These are phyloP conservation scores for Trichoderma simmonsii DNA, from an alignment of 2,329 filamentous ascomycete genomes.

Conservation along the genomic window DNA sequence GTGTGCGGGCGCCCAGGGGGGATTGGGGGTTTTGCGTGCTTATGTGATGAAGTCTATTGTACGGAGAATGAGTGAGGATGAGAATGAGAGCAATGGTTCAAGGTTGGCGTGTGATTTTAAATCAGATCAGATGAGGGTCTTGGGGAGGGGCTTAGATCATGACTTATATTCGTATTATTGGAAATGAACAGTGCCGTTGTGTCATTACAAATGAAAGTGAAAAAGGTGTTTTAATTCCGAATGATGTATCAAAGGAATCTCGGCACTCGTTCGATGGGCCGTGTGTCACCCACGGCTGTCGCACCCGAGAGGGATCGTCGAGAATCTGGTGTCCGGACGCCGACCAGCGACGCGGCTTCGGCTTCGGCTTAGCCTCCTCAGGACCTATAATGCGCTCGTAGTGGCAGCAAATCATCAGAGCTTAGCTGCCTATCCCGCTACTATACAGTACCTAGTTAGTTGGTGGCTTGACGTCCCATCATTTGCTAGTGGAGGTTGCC, in stretches of 20 bases:
- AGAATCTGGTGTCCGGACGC: neutral
- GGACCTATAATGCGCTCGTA: neutral
- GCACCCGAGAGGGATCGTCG: neutral
- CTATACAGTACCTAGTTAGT: neutral
- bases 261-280: neutral
- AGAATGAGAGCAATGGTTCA: neutral
- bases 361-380: neutral
- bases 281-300: neutral
- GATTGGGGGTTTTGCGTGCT: neutral
- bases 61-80: neutral
- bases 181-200: neutral
- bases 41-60: neutral
- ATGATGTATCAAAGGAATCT: neutral
- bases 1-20: neutral
- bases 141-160: neutral
- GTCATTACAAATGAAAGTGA: neutral
- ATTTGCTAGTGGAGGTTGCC: neutral
- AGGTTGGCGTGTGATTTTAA: neutral
- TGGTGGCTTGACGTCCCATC: neutral
- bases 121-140: neutral
- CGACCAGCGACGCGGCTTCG: neutral
- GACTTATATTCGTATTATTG: neutral
- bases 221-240: neutral
- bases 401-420: neutral
- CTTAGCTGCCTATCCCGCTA: neutral